Conservation (phyloP, 1,284 basidiomycete genomes). For the Melampsora larici-populina region DNA sequence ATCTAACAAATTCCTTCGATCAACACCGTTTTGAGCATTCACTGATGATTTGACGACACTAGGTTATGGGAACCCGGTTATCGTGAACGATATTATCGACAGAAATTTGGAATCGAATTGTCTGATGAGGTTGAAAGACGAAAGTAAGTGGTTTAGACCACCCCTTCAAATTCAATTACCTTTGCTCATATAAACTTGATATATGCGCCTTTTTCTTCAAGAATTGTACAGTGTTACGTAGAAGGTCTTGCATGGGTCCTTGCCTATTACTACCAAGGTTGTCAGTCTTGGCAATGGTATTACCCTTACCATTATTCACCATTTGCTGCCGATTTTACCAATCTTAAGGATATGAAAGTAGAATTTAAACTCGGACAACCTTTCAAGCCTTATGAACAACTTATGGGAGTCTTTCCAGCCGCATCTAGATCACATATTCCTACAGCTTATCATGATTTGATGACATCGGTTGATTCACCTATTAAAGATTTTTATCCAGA, state of each 20-base stretch:
- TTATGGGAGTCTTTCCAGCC: conserved; percentile 97
- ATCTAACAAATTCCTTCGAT: background rate
- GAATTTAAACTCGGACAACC: conserved; percentile 74
- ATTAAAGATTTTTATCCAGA: conserved; percentile 95
- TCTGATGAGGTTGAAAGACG: conserved; percentile 71
- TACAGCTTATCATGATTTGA: conserved; percentile 75
- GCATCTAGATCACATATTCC: conserved; percentile 89
- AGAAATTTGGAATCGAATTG: conserved; percentile 82
- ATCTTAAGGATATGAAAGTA: conserved; percentile 75
- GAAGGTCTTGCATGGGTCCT: conserved; percentile 96
- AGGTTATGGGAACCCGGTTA: conserved; percentile 94
- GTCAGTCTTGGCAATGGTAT: conserved; percentile 97
- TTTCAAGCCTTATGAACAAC: conserved; percentile 94
- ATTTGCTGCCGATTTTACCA: conserved; percentile 90
- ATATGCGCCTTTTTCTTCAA: conserved; percentile 52
- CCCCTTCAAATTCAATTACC: conserved; percentile 1
- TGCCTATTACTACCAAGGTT: conserved; percentile 95
- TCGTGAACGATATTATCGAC: conserved; percentile 86
- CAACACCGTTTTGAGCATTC: conserved; percentile 31
- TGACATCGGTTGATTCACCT: conserved; percentile 81
- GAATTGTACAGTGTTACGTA: conserved; percentile 77
- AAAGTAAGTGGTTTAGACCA: conserved; percentile 60
- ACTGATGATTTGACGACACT: conserved; percentile 19
- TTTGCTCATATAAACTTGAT: conserved; percentile 45
- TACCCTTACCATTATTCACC: conserved; percentile 98